These are phyloP conservation scores for Ammopiptanthus mongolicus DNA, from an alignment of 306 rosid genomes.

Conservation along the genomic window DNA sequence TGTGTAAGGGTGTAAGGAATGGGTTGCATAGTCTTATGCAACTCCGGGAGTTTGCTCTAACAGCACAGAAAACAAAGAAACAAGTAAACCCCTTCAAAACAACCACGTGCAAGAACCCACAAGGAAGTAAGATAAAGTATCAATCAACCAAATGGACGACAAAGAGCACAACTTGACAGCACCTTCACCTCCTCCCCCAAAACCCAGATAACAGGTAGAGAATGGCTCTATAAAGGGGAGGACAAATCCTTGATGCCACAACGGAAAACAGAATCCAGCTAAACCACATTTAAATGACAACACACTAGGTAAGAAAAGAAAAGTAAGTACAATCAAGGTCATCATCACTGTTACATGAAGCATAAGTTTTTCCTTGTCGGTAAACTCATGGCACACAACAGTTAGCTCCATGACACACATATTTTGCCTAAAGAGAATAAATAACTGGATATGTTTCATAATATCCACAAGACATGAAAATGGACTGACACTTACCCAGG, in stretches of 20 bases:
- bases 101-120: neutral
- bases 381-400: neutral
- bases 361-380: neutral
- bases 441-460: constrained; percentile 5
- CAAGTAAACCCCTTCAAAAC: neutral
- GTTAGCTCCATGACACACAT: neutral
- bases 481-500: constrained; percentile 72
- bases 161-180: neutral
- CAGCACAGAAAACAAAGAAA: no score
- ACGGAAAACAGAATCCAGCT: neutral
- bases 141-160: neutral
- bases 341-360: neutral
- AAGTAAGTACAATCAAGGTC: neutral
- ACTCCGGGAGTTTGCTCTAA: no score
- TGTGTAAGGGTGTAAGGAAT: no score
- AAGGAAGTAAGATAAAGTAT: no score
- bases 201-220: neutral
- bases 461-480: constrained; percentile 19
- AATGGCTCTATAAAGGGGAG: neutral
- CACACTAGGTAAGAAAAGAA: neutral
- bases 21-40: no score
- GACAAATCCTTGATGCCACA: neutral
- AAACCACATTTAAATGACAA: neutral
- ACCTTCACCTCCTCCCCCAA: neutral
- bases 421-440: neutral